Conservation (phyloP, 768 basidiomycete genomes). For the Mrakia blollopis region DNA sequence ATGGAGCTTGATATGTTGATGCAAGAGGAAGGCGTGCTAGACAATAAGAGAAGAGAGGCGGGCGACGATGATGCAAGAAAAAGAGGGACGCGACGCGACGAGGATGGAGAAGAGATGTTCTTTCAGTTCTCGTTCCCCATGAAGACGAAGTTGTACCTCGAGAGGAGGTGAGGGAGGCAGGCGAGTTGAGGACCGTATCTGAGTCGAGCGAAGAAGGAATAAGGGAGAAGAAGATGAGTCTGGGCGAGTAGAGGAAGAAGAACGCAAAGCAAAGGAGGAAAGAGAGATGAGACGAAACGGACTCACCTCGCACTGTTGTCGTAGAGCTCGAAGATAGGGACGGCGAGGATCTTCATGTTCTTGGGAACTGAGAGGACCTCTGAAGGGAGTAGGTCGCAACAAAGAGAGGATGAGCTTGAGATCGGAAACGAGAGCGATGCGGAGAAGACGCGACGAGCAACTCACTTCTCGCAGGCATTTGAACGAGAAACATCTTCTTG, state of each 20-base stretch:
- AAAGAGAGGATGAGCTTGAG: too few relatives aligned
- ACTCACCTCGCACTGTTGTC: conserved; percentile 94
- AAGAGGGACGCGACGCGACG: background rate
- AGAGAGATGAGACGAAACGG: conserved; percentile 17
- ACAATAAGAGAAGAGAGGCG: background rate
- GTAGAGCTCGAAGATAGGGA: conserved; percentile 89
- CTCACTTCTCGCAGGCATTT: conserved; percentile 91
- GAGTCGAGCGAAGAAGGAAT: background rate
- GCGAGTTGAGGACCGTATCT: conserved; percentile 90
- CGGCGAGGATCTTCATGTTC: conserved; percentile 80
- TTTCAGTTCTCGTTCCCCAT: background rate
- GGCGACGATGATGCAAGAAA: background rate
- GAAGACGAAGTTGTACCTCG: conserved; percentile 20
- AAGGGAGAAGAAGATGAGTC: background rate
- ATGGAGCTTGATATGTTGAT: background rate
- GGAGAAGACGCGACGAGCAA: conserved; percentile 33
- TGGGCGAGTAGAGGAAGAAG: background rate
- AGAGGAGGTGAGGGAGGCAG: conserved; percentile 81
- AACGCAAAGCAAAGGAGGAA: background rate
- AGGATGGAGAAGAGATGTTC: too few relatives aligned
- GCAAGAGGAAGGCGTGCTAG: background rate
- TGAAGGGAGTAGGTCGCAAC: conserved; percentile 42
- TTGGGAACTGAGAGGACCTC: conserved; percentile 94
- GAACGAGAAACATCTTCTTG: conserved; percentile 90
- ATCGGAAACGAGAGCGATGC: too few relatives aligned